These are phyloP conservation scores for Collybia mongolica DNA, from an alignment of 768 basidiomycete genomes.

Conservation along the genomic window DNA sequence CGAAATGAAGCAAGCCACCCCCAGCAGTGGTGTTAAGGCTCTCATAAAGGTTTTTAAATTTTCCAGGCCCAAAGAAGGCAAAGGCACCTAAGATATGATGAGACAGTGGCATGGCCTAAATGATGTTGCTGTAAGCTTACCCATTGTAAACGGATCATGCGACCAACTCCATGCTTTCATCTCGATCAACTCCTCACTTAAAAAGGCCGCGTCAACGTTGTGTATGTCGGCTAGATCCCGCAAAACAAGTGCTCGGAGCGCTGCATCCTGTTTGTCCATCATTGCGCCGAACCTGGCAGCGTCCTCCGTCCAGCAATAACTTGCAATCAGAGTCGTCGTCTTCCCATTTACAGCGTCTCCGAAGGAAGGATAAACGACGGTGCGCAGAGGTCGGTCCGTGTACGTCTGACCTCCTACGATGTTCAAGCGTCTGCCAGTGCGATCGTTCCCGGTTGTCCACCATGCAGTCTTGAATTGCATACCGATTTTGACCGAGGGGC, in stretches of 20 bases:
- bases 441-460: slow-evolving; percentile 29
- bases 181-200: slow-evolving; percentile 14
- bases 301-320: slow-evolving; percentile 39
- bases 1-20: slow-evolving; percentile 28
- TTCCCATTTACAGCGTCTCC: slow-evolving; percentile 19
- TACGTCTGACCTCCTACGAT: slow-evolving; percentile 36
- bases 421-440: background rate
- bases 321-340: slow-evolving; percentile 33
- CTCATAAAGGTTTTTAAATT: slow-evolving; percentile 30
- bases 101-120: no score
- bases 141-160: no score
- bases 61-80: slow-evolving; percentile 38
- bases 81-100: slow-evolving; percentile 29
- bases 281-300: slow-evolving; percentile 35
- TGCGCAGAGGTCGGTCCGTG: slow-evolving; percentile 41
- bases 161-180: slow-evolving; percentile 5
- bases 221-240: no score
- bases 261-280: slow-evolving; percentile 17
- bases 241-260: no score
- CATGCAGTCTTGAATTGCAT: slow-evolving; percentile 31
- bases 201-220: slow-evolving; percentile 16
- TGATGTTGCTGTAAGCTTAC: no score
- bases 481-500: slow-evolving; percentile 32
- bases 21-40: slow-evolving; percentile 28
- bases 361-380: slow-evolving; percentile 44